Conservation (phyloP, 768 basidiomycete genomes). For the Cystobasidium tubakii region DNA sequence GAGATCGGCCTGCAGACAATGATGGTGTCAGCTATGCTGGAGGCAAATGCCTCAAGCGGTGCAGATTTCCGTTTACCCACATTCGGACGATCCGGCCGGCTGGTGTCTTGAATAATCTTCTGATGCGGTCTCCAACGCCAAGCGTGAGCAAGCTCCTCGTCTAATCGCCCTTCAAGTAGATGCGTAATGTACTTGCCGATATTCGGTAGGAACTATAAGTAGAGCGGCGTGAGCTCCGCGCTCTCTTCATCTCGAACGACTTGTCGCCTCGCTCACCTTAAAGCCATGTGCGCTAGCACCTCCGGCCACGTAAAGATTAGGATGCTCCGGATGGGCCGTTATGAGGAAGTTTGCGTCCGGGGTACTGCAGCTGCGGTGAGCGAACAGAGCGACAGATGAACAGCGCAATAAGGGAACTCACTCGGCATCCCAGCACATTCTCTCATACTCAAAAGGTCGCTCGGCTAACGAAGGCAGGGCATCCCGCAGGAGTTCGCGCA, state of each 20-base stretch:
- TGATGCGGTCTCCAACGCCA: constrained; percentile 29
- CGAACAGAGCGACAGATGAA: not conserved
- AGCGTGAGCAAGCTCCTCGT: not conserved
- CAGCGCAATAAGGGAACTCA: not conserved
- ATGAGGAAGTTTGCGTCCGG: constrained; percentile 37
- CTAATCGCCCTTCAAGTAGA: constrained; percentile 19
- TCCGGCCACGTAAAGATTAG: constrained; percentile 29
- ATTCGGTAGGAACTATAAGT: constrained; percentile 33
- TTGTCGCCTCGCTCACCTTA: not conserved
- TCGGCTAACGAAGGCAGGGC: constrained; percentile 13
- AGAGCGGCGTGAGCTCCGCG: not conserved
- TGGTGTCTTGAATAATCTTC: constrained; percentile 5
- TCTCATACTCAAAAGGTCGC: constrained; percentile 19
- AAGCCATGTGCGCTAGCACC: constrained; percentile 31
- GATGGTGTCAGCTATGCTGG: not conserved
- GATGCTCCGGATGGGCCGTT: not conserved
- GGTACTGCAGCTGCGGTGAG: not conserved
- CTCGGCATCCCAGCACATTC: constrained; percentile 37
- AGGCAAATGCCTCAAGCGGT: not conserved
- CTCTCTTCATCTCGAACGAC: not conserved
- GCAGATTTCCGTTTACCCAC: not conserved
- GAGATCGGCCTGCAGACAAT: not conserved
- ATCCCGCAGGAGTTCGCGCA: constrained; percentile 22
- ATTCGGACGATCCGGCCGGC: constrained; percentile 27
- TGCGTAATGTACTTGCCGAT: constrained; percentile 30